Evolutionary conservation across 305 asterid species (phyloP).

Genomic region (Salvia sclarea): DNA sequence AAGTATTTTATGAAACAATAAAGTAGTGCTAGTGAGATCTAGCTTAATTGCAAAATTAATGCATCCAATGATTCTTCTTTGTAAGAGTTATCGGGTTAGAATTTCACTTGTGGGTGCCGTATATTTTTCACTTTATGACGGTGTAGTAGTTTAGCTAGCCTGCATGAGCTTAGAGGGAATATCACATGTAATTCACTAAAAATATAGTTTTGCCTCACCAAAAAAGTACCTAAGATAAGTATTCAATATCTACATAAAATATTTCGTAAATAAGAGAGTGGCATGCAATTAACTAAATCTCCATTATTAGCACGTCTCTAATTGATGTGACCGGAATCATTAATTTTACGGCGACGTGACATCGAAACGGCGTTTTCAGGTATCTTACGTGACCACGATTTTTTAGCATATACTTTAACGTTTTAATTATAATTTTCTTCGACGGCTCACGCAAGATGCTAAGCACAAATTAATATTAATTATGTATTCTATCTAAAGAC

Average conservation of each 20-base stretch:
- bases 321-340: conserved; percentile 44
- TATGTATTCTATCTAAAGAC: not conserved
- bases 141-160: no score
- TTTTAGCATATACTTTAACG: not conserved
- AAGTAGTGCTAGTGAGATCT: no score
- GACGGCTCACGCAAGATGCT: conserved; percentile 31
- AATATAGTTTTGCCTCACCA: not conserved
- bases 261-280: not conserved
- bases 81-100: no score
- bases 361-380: conserved; percentile 46
- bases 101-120: no score
- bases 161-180: no score
- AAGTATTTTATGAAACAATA: no score
- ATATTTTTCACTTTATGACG: no score
- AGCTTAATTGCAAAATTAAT: no score
- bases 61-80: no score
- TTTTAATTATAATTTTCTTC: conserved; percentile 5
- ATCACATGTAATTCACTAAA: no score
- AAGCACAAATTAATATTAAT: conserved; percentile 1
- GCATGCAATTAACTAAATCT: conserved; percentile 1
- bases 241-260: not conserved
- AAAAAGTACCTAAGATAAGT: no score
- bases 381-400: conserved; percentile 38
- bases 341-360: conserved; percentile 53
- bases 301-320: conserved; percentile 42